Base-by-base conservation (phyloP, 805 yeast species). In the Candida morakotiae region DNA sequence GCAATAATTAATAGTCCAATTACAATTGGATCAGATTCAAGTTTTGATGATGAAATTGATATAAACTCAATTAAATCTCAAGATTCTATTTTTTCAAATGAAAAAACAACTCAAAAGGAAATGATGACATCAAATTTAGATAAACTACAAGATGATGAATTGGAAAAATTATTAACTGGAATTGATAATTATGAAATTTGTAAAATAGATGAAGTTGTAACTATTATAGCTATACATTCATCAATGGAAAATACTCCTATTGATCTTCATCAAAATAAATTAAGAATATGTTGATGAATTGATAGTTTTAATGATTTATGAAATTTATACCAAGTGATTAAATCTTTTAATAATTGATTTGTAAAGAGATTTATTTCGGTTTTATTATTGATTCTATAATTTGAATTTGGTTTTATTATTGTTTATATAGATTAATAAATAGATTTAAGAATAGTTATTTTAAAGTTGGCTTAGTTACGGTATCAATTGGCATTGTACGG, bases 31-130 rank as follows among this genome's bases (percentile, higher is more conserved):
- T 27, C 37, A 3, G 25, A 34, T 17, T 28, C 37, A 19, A 28
- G 37, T 28, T 34, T 28, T 25, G 37, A 34, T n/a, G 34, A 31
- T 31, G 34, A 31, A 19, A 27, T 21, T 14, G 34, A 22, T 14
- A 15, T 11, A 4, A 19, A 13, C 3, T 31, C 34, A 6, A 31
- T 3, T 20, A 14, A 22, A 22, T 31, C 34, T 8, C 11, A 31
- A 16, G 34, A 31, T 3, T 31, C 34, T 3, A 4, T 31, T 3
- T 31, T 31, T 16, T 31, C 34, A 22, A 21, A 18, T 25, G 24
- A 33, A 6, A 34, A 13, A 11, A 25, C 27, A 21, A 7, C 9
- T 16, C 23, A 7, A 21, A 21, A 21, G 10, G n/a, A 33, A 15
- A 23, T n/a, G 10, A 6, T 11, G 8, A 16, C 3, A 5, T 20